These are phyloP conservation scores for Plectosphaerella sp. DNA, from an alignment of 2,329 filamentous ascomycete genomes.

Conservation along the genomic window DNA sequence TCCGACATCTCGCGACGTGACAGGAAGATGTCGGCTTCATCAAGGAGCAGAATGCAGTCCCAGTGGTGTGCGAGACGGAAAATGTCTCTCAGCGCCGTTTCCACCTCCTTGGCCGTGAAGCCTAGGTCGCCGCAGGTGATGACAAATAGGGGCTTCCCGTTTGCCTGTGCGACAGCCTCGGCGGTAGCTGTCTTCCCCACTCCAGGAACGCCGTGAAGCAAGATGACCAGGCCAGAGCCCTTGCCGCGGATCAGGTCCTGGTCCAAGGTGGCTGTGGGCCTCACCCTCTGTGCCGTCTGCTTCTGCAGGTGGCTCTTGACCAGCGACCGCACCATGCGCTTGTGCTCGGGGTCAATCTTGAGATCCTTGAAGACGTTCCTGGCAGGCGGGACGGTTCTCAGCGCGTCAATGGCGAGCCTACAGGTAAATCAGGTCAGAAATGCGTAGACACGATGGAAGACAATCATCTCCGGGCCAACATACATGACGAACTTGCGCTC, in stretches of 20 bases:
- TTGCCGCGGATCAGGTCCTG: constrained; percentile 6
- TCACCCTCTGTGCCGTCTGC: background rate
- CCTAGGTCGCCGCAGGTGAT: constrained; percentile 23
- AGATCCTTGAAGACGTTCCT: constrained; percentile 13
- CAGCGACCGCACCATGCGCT: constrained; percentile 14
- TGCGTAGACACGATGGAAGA: too few species aligned
- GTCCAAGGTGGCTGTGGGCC: background rate
- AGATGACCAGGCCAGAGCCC: constrained; percentile 2
- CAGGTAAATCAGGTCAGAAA: too few species aligned
- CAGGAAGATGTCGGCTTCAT: constrained; percentile 23
- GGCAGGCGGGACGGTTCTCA: background rate
- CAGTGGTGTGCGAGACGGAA: constrained; percentile 18
- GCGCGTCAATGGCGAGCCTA: constrained; percentile 3
- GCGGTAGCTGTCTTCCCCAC: constrained; percentile 7
- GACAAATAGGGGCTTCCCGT: constrained; percentile 8
- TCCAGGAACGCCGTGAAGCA: constrained; percentile 4
- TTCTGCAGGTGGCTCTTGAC: constrained; percentile 13
- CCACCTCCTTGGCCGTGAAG: constrained; percentile 12
- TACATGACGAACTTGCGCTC: constrained; percentile 17
- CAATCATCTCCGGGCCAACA: too few species aligned
- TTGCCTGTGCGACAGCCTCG: constrained; percentile 4
- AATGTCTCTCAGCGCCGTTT: constrained; percentile 14
- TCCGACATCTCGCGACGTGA: constrained; percentile 14
- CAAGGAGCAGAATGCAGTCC: constrained; percentile 20
- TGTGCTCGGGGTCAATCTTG: constrained; percentile 15